Evolutionary conservation across 305 asterid species (phyloP).

Genomic region (Salvia sclarea): DNA sequence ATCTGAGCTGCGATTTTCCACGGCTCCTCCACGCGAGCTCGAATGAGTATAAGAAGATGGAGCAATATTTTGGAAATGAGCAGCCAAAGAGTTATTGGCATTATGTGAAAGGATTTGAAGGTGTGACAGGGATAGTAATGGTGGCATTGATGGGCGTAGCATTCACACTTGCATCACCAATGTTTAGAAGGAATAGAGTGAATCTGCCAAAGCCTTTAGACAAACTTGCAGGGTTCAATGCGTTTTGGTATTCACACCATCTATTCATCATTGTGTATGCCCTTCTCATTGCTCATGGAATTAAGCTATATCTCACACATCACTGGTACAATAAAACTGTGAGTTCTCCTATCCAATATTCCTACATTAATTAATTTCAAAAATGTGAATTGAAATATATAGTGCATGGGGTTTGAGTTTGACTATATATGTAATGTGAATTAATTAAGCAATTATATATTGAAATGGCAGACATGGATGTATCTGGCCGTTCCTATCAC

Average conservation of each 20-base stretch:
- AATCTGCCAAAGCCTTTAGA: constrained; percentile 61
- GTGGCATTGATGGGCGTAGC: constrained; percentile 79
- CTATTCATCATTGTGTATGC: constrained; percentile 66
- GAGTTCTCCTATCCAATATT: constrained; percentile 24
- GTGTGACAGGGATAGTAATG: constrained; percentile 76
- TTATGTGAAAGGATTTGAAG: constrained; percentile 68
- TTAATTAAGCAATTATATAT: too few relatives aligned
- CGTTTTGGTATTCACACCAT: constrained; percentile 95
- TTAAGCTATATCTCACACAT: constrained; percentile 67
- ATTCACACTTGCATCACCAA: constrained; percentile 77
- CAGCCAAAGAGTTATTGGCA: constrained; percentile 69
- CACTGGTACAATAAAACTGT: constrained; percentile 74
- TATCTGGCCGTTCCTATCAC: constrained; percentile 58
- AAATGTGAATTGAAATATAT: too few relatives aligned
- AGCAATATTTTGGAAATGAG: constrained; percentile 49
- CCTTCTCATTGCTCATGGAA: constrained; percentile 70
- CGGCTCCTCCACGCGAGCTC: constrained; percentile 51
- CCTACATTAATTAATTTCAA: too few relatives aligned
- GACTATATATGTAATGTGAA: too few relatives aligned
- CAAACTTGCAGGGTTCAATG: constrained; percentile 85
- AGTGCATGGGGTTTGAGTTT: too few relatives aligned
- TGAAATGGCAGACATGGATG: constrained; percentile 71
- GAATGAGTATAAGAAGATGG: constrained; percentile 52
- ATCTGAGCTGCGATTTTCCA: constrained; percentile 78
- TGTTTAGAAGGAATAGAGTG: constrained; percentile 62